Base-by-base conservation (phyloP, 179 eudicot genomes). In the Drosera spatulata region DNA sequence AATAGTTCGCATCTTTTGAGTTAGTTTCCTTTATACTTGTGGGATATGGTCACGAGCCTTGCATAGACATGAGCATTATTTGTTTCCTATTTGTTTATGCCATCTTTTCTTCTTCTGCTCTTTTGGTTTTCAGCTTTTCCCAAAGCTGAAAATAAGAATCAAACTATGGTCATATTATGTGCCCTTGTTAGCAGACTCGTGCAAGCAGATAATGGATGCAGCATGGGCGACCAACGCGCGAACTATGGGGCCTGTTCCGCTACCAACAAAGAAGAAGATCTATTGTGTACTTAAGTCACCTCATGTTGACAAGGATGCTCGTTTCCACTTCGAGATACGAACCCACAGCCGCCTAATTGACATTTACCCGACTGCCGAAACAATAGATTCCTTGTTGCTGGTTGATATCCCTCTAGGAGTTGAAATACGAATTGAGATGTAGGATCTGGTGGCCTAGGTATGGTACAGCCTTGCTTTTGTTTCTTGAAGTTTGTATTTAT, bases 391-490 rank as follows among this genome's bases (percentile, higher is more conserved):
- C 0, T 67, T 93, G 79, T 89, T 93, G 99, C 95, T 80, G 73
- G 95, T 93, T 65, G 97, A 93, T 67, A 85, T 93, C 66, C 95
- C 99, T 69, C 90, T 94, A 55, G 99, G 99, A 40, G 97, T 93
- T 53, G 99, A 93, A 22, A 22, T 22, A 22, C 33, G 33, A 22
- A 22, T 22, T 22, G 33, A 22, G 33, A 22, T 22, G 33, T 22
- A 22, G 33, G 33, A 22, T 22, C 33, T 1, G 33, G 33, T 22
- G 33, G 33, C 33, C 33, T 22, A 22, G 33, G 33, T 22, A 22
- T 22, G 33, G 33, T 1, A 22, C 33, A 22, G 33, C 33, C 33
- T 22, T 22, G 33, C 33, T 22, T 1, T 22, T 22, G 33, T 22
- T 22, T 22, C 33, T 22, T 1, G 33, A 22, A 22, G 33, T 22